Conservation (phyloP, 805 yeast genomes). For the Hemisphaericaspora nanyangensis region DNA sequence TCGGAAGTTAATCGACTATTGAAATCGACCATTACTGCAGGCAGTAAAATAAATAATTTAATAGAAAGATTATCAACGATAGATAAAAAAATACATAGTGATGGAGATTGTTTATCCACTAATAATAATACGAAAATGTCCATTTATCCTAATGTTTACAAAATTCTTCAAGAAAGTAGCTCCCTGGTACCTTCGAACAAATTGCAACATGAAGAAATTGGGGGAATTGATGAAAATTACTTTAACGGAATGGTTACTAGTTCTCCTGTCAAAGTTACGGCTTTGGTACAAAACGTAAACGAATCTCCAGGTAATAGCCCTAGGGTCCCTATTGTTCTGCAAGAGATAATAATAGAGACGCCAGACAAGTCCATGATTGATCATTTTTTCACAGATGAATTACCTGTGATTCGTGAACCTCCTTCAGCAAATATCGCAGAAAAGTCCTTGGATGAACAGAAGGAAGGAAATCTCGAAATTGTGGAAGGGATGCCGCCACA, state of each 20-base stretch:
- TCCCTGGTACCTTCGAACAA: constrained; percentile 2
- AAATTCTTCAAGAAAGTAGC: constrained; percentile 4
- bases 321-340: not conserved
- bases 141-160: constrained; percentile 12
- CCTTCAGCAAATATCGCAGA: no score
- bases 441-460: no score
- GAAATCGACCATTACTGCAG: constrained; percentile 11
- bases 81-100: constrained; percentile 7
- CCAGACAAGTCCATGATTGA: not conserved
- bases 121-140: not conserved
- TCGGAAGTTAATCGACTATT: constrained; percentile 8
- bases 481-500: not conserved
- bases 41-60: constrained; percentile 12
- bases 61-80: constrained; percentile 10
- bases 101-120: not conserved
- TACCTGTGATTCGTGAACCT: not conserved
- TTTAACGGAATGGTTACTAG: not conserved
- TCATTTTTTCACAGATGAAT: not conserved
- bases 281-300: not conserved
- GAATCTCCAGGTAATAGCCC: not conserved
- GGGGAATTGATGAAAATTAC: not conserved
- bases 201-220: not conserved
- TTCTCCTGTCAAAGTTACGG: not conserved
- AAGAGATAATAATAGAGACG: not conserved
- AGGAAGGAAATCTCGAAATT: no score